These are phyloP conservation scores for Colletotrichum cordylinicola DNA, from an alignment of 2,329 filamentous ascomycete species.

Conservation along the genomic window DNA sequence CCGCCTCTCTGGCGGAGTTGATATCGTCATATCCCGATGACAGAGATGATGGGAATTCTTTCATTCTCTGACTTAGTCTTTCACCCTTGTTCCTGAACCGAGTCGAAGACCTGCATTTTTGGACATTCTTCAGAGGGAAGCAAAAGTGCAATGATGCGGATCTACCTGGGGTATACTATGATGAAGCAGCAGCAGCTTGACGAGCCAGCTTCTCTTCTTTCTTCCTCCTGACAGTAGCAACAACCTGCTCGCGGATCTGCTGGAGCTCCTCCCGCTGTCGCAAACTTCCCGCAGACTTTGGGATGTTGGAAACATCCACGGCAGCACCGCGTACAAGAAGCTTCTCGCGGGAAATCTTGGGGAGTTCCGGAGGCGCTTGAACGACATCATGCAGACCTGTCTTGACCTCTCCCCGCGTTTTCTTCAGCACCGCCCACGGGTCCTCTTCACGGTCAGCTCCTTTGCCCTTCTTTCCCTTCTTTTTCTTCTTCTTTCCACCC, in stretches of 20 bases:
- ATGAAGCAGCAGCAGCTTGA: neutral
- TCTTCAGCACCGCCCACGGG: conserved; percentile 78
- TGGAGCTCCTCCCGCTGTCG: conserved; percentile 45
- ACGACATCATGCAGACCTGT: conserved; percentile 65
- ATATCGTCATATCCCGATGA: neutral
- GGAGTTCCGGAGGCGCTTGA: conserved; percentile 77
- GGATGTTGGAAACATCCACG: conserved; percentile 41
- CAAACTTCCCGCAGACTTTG: conserved; percentile 44
- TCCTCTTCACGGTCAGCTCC: conserved; percentile 64
- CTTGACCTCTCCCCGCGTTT: conserved; percentile 64
- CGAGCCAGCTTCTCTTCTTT: conserved; percentile 27
- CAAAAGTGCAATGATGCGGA: neutral
- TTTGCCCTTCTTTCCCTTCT: conserved; percentile 47
- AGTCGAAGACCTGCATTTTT: neutral
- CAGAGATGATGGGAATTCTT: neutral
- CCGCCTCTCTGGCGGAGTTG: neutral
- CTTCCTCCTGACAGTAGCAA: conserved; percentile 45
- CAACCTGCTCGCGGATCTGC: conserved; percentile 36
- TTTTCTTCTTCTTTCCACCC: conserved; percentile 51
- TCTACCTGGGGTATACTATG: neutral
- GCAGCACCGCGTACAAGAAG: conserved; percentile 36
- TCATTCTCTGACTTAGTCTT: neutral
- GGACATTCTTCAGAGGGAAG: neutral
- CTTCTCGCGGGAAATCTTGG: conserved; percentile 46
- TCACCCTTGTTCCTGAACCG: neutral